Base-by-base conservation (phyloP, 148 eudicot genomes). In the Fagopyrum homotropicum region DNA sequence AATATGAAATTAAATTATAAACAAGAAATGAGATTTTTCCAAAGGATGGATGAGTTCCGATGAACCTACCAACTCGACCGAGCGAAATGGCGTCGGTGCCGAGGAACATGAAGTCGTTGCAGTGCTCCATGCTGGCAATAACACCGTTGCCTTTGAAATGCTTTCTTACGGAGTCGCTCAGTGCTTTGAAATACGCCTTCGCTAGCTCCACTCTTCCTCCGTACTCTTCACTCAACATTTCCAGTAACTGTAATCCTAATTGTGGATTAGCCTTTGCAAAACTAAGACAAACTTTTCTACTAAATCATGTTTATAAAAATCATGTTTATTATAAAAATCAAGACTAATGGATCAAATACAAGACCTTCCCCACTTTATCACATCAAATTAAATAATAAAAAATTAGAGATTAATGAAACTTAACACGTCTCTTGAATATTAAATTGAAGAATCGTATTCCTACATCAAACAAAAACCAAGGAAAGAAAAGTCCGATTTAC, bases 61-160 rank as follows among this genome's bases (percentile, higher is more conserved):
- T 8, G 12, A 6, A 83, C 90, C 3, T 87, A 93, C 98, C 98
- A 40, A 93, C 98, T 64, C 98, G 98, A 43, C 97, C 98, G 4
- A 93, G 93, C 45, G 89, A 76, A 54, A 93, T 89, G 79, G 98
- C 81, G 81, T 93, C 87, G 1, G 98, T 93, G 19, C 98, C 98
- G 26, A 93, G 95, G 75, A 89, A 86, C 98, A 93, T 93, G 87
- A 93, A 93, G 78, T 93, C 98, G 22, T 93, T 93, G 84, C 98
- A 91, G 57, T 93, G 98, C 73, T 93, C 98, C 98, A 93, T 93
- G 75, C 98, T 93, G 15, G 98, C 98, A 63, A 93, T 93, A 30
- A 89, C 97, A 44, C 90, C 97, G 60, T 91, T 91, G 35, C 98
- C 98, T 69, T 91, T 93, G 84, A 93, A 93, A 73, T 93, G 95